Evolutionary conservation across 768 basidiomycete species (phyloP).

Genomic region (Tulasnella sp.): DNA sequence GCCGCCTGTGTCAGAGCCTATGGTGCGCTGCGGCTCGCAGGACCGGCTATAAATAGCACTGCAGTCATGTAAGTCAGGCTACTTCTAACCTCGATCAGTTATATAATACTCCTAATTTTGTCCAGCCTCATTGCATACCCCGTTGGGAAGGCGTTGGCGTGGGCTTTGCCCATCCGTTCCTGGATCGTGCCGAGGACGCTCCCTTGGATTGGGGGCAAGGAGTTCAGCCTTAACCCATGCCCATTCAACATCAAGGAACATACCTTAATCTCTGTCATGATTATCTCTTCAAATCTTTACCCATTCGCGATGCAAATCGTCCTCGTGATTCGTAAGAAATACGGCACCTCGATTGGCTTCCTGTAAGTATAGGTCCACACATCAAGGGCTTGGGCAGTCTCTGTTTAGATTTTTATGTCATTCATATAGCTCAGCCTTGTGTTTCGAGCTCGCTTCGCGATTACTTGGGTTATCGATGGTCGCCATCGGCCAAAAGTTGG

Average conservation of each 20-base stretch:
- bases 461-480: slow-evolving; percentile 89
- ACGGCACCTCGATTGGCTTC: slow-evolving; percentile 54
- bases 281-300: slow-evolving; percentile 44
- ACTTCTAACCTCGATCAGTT: neutral
- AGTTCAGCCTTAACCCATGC: slow-evolving; percentile 82
- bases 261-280: slow-evolving; percentile 85
- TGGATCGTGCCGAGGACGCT: slow-evolving; percentile 41
- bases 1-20: slow-evolving; percentile 39
- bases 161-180: slow-evolving; percentile 70
- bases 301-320: slow-evolving; percentile 75
- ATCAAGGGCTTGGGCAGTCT: neutral
- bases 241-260: slow-evolving; percentile 99
- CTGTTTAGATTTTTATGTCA: neutral
- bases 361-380: slow-evolving; percentile 37
- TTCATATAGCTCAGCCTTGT: slow-evolving; percentile 48
- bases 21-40: neutral
- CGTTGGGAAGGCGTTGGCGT: slow-evolving; percentile 78
- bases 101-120: neutral
- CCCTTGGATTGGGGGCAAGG: slow-evolving; percentile 39
- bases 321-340: slow-evolving; percentile 72
- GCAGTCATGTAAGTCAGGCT: neutral
- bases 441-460: slow-evolving; percentile 80
- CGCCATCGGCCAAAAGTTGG: slow-evolving; percentile 77
- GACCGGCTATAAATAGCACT: neutral
- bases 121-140: slow-evolving; percentile 71